A percentile compares a stretch with the other conserved stretches of the same genome.
Conservation (phyloP, 2,329 filamentous ascomycete species). For the Hymenoscyphus fructigenus region DNA sequence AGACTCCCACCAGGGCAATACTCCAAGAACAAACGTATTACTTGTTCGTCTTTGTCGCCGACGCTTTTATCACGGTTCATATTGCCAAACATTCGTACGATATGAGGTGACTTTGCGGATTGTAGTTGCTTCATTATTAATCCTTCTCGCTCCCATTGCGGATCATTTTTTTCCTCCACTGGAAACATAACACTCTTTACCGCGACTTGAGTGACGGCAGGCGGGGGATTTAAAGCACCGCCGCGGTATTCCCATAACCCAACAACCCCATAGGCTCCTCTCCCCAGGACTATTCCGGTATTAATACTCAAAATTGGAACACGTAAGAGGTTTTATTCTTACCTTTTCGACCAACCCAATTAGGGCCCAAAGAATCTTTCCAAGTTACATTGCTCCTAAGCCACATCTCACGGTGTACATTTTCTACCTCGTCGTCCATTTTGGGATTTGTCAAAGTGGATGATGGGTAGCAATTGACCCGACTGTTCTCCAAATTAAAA, state of each 20-base stretch:
- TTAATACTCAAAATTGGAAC: not conserved
- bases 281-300: not conserved
- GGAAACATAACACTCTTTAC: not conserved
- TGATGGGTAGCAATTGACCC: not conserved
- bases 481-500: no score
- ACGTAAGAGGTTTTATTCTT: not conserved
- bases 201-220: not conserved
- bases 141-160: not conserved
- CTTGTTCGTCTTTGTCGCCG: not conserved
- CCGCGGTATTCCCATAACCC: slow-evolving; percentile 7
- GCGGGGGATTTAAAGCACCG: not conserved
- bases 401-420: not conserved
- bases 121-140: not conserved
- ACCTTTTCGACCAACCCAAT: not conserved
- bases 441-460: not conserved
- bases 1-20: slow-evolving; percentile 11
- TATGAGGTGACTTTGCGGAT: not conserved
- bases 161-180: not conserved
- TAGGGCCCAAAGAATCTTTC: not conserved
- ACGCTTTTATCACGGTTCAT: not conserved
- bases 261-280: slow-evolving; percentile 3
- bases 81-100: not conserved
- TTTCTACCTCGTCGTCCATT: not conserved
- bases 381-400: not conserved
- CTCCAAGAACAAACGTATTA: slow-evolving; percentile 9